phyloP scores from a whole-genome alignment of 1,139 yeast genomes.

The Suhomyces atakaporum region DNA sequence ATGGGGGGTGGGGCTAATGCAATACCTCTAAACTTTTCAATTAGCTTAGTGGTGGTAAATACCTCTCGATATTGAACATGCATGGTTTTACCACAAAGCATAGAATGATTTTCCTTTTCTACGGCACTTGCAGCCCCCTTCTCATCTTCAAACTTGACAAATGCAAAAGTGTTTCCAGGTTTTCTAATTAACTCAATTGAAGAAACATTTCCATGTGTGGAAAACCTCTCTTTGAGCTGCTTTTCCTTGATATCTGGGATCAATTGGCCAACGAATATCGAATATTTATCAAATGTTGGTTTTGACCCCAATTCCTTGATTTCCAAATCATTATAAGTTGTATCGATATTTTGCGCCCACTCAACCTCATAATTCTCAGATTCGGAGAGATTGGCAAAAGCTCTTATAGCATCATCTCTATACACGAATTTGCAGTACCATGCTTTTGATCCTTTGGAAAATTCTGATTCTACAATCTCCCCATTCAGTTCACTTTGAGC shows the following conservation, averaged over 20 bases:
- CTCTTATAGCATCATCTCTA: conserved; percentile 88
- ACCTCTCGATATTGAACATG: conserved; percentile 81
- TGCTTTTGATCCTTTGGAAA: conserved; percentile 27
- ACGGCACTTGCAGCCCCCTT: conserved; percentile 83
- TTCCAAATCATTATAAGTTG: conserved; percentile 12
- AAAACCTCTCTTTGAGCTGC: conserved; percentile 58
- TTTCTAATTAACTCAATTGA: conserved; percentile 54
- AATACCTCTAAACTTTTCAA: conserved; percentile 29
- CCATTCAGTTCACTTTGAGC: conserved; percentile 51
- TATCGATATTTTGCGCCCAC: conserved; percentile 82
- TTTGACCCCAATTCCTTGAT: conserved; percentile 9
- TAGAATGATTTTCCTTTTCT: conserved; percentile 78
- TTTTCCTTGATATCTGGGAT: conserved; percentile 54
- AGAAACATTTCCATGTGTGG: conserved; percentile 63
- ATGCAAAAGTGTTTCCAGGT: conserved; percentile 63
- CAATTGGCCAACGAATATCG: conserved; percentile 78
- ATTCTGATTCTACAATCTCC: conserved; percentile 21
- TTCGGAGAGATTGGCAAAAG: conserved; percentile 69
- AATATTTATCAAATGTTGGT: conserved; percentile 59
- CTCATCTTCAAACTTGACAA: conserved; percentile 63
- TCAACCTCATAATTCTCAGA: conserved; percentile 58
- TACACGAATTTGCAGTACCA: conserved; percentile 86
- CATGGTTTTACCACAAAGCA: conserved; percentile 70
- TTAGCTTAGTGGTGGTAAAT: conserved; percentile 26
- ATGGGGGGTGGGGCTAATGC: conserved; percentile 77